phyloP scores from a whole-genome alignment of 768 basidiomycete species.

The Russula foetens region DNA sequence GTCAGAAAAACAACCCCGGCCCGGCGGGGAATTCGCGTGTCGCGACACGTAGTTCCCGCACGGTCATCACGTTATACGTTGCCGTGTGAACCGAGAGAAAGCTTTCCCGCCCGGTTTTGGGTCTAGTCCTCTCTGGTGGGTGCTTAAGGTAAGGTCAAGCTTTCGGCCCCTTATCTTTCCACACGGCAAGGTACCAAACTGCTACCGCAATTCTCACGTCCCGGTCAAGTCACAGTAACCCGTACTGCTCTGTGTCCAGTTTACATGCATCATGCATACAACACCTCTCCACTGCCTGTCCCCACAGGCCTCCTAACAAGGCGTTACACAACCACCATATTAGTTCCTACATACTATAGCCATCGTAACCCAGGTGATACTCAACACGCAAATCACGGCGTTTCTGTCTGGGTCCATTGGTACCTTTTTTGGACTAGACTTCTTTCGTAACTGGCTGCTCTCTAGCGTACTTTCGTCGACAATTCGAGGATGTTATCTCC shows the following conservation, averaged over 20 bases:
- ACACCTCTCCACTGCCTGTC: too few species aligned
- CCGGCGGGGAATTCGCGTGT: too few species aligned
- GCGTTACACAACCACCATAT: background rate
- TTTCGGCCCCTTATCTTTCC: background rate
- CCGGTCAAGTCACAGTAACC: background rate
- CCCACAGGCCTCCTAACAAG: background rate
- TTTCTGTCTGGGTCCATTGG: background rate
- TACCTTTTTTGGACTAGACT: background rate
- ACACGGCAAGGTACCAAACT: background rate
- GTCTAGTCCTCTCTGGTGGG: background rate
- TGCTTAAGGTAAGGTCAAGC: background rate
- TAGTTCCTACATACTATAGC: too few species aligned
- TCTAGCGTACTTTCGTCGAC: background rate
- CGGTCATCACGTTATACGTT: too few species aligned
- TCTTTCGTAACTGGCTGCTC: background rate
- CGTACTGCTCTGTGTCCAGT: too few species aligned
- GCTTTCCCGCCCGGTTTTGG: background rate
- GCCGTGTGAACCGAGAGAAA: too few species aligned
- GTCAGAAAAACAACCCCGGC: too few species aligned
- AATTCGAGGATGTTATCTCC: background rate
- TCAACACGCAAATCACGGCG: background rate
- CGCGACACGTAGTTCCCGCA: too few species aligned
- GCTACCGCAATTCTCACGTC: background rate
- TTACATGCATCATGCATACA: too few species aligned
- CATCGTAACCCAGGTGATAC: background rate